Conservation (phyloP, 2,329 filamentous ascomycete genomes). For the Rhexocercosporidium sp. region DNA sequence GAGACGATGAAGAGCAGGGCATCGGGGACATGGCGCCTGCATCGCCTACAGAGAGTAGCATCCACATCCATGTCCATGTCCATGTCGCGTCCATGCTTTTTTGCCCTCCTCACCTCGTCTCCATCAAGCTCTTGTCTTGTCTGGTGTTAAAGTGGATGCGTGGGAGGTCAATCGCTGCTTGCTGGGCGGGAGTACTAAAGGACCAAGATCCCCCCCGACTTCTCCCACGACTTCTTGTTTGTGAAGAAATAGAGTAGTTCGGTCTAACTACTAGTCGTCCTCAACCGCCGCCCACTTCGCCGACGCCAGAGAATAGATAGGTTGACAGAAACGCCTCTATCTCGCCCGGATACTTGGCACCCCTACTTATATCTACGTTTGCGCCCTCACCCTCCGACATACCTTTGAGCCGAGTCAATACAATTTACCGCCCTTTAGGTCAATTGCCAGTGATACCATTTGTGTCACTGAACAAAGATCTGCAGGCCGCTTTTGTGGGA, state of each 20-base stretch:
- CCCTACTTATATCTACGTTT: slow-evolving; percentile 1
- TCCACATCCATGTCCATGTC: slow-evolving; percentile 15
- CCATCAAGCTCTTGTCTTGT: not conserved
- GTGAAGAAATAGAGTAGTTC: slow-evolving; percentile 5
- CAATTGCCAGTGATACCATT: not conserved
- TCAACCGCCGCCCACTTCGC: slow-evolving; percentile 9
- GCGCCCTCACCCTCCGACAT: not conserved
- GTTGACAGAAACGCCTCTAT: slow-evolving; percentile 13
- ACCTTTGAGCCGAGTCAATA: not conserved
- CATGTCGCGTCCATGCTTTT: slow-evolving; percentile 19
- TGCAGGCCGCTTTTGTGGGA: slow-evolving; percentile 17
- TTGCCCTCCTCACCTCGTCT: slow-evolving; percentile 14
- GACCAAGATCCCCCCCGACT: slow-evolving; percentile 25
- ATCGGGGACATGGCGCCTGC: slow-evolving; percentile 1
- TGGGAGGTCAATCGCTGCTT: slow-evolving; percentile 10
- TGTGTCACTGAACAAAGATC: not conserved
- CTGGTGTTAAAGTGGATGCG: slow-evolving; percentile 14
- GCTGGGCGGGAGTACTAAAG: slow-evolving; percentile 27
- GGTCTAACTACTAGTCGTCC: slow-evolving; percentile 7
- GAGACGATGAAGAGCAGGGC: not conserved
- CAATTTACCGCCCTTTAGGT: not conserved
- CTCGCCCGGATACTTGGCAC: slow-evolving; percentile 12
- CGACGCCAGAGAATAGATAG: slow-evolving; percentile 13
- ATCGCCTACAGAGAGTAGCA: not conserved
- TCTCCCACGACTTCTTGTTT: slow-evolving; percentile 7